Conservation (phyloP, 1,139 yeast species). For the Saccharomyces pastorianus region DNA sequence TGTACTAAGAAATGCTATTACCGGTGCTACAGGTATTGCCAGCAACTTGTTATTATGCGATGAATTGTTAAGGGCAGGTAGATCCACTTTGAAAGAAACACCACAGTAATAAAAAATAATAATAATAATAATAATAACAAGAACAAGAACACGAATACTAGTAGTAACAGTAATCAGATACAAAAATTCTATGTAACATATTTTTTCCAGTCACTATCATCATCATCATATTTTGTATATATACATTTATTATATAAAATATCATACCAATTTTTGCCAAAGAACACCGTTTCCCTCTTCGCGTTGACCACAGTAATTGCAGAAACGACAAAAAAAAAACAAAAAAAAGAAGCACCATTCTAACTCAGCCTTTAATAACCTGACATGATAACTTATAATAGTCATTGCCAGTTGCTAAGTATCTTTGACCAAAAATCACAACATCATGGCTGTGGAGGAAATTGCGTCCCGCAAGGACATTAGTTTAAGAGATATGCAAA, state of each 20-base stretch:
- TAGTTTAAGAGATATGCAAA: constrained; percentile 22
- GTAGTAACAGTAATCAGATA: background rate
- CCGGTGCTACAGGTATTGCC: constrained; percentile 91
- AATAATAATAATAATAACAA: background rate
- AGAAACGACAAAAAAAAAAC: background rate
- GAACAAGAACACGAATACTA: background rate
- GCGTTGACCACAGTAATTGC: background rate
- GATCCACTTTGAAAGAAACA: constrained; percentile 72
- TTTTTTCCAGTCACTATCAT: background rate
- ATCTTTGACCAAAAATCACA: background rate
- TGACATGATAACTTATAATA: background rate
- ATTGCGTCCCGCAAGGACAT: constrained; percentile 11
- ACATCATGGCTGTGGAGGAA: background rate
- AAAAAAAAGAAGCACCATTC: background rate
- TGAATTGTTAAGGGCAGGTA: constrained; percentile 92
- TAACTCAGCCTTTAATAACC: background rate
- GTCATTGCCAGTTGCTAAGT: background rate
- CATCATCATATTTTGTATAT: background rate
- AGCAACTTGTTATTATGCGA: constrained; percentile 88
- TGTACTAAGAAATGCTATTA: constrained; percentile 84
- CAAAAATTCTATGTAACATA: constrained; percentile 1
- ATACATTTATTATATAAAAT: background rate
- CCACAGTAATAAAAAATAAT: constrained; percentile 16
- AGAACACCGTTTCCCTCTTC: background rate
- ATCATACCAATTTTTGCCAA: background rate